phyloP scores from a whole-genome alignment of 2,329 filamentous ascomycete species.

The Aspergillus oerlinghausenensis region DNA sequence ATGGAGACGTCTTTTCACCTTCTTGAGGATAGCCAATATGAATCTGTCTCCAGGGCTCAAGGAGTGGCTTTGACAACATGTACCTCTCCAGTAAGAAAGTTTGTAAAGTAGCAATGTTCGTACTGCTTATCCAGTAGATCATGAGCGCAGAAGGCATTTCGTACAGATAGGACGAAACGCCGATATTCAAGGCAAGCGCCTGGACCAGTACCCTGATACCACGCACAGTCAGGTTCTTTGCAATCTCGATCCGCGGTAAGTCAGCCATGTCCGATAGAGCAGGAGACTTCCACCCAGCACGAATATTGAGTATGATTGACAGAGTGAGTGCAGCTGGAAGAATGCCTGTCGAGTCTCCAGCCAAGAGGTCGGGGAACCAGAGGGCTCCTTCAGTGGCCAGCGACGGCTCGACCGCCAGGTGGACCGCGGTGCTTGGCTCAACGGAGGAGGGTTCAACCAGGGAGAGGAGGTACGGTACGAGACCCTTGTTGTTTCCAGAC shows the following conservation, averaged over 20 bases:
- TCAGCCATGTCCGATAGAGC: constrained; percentile 19
- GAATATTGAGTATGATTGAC: constrained; percentile 48
- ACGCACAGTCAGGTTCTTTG: constrained; percentile 18
- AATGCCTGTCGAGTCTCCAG: constrained; percentile 48
- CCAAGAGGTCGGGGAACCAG: constrained; percentile 57
- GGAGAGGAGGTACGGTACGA: constrained; percentile 36
- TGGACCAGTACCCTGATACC: constrained; percentile 30
- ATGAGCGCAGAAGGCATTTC: constrained; percentile 44
- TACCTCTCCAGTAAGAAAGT: constrained; percentile 35
- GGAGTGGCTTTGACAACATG: constrained; percentile 32
- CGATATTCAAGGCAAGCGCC: constrained; percentile 38
- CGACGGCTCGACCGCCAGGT: constrained; percentile 41
- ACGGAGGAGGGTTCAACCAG: constrained; percentile 14
- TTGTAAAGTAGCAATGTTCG: constrained; percentile 40
- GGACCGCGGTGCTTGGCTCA: constrained; percentile 16
- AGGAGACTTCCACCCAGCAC: constrained; percentile 24
- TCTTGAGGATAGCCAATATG: constrained; percentile 24
- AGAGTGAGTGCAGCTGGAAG: constrained; percentile 48
- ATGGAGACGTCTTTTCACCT: not conserved
- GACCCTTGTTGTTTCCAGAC: constrained; percentile 40
- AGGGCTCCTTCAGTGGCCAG: constrained; percentile 54
- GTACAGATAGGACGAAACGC: constrained; percentile 23
- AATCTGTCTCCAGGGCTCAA: constrained; percentile 28
- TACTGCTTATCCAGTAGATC: constrained; percentile 49
- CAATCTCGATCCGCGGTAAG: constrained; percentile 24